phyloP scores from a whole-genome alignment of 331 rosid species.

The Saraca asoca region DNA sequence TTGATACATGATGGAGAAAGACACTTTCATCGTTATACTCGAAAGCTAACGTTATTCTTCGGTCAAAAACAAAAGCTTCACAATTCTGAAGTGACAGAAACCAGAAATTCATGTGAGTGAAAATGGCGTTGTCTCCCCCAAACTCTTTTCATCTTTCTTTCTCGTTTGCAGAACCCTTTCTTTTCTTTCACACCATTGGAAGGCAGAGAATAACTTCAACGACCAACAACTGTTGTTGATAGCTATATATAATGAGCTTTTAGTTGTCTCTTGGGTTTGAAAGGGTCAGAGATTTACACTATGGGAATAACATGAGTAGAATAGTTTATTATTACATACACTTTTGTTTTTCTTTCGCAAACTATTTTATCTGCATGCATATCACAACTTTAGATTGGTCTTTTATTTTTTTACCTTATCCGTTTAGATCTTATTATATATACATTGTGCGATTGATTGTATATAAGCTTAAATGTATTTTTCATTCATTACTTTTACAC shows the following conservation, averaged over 20 bases:
- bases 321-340: conserved; percentile 33
- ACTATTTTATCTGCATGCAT: too few relatives aligned
- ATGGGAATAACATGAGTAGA: conserved; percentile 40
- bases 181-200: conserved; percentile 9
- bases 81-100: conserved; percentile 63
- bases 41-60: conserved; percentile 51
- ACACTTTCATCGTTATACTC: conserved; percentile 79
- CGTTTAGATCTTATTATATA: too few relatives aligned
- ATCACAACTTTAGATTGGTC: too few relatives aligned
- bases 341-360: too few relatives aligned
- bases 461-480: too few relatives aligned
- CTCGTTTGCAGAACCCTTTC: conserved; percentile 1
- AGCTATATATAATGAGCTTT: conserved; percentile 8
- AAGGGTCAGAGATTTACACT: conserved; percentile 37
- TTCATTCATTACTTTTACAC: too few relatives aligned
- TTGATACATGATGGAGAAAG: conserved; percentile 57
- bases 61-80: conserved; percentile 37
- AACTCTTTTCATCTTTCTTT: conserved; percentile 28
- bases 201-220: conserved; percentile 20
- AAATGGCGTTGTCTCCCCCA: conserved; percentile 51
- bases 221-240: conserved; percentile 34
- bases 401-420: too few relatives aligned
- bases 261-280: conserved; percentile 22
- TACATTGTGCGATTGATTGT: too few relatives aligned
- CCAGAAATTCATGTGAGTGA: conserved; percentile 47